These are phyloP conservation scores for Setomelanomma holmii DNA, from an alignment of 2,329 filamentous ascomycete species.

Conservation along the genomic window DNA sequence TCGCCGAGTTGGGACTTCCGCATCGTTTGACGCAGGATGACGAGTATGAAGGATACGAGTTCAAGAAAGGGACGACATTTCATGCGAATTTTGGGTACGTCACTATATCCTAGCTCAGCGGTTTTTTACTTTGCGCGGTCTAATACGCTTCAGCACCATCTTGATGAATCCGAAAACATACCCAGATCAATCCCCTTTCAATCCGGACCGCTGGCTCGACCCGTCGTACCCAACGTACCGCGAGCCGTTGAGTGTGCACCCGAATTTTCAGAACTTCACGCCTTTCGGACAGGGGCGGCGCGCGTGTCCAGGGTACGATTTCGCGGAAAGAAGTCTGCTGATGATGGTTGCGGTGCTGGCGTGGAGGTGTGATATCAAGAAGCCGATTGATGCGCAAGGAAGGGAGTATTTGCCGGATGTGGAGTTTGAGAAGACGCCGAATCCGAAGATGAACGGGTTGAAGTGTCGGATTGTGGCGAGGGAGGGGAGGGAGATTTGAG, in stretches of 20 bases:
- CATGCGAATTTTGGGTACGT: not conserved
- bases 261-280: conserved; percentile 14
- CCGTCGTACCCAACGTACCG: conserved; percentile 16
- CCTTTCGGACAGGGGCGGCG: conserved; percentile 21
- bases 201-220: conserved; percentile 64
- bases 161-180: conserved; percentile 47
- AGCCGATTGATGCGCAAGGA: too few species aligned
- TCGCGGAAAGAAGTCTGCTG: conserved; percentile 19
- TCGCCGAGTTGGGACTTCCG: not conserved
- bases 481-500: too few species aligned
- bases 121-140: not conserved
- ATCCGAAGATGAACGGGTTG: too few species aligned
- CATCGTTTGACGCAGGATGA: not conserved
- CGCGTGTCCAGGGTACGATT: conserved; percentile 15
- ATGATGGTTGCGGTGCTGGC: conserved; percentile 15
- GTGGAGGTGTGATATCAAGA: conserved; percentile 18
- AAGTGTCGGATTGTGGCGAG: too few species aligned
- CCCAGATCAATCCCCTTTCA: conserved; percentile 65
- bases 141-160: not conserved
- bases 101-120: not conserved
- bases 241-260: conserved; percentile 16
- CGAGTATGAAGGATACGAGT: not conserved
- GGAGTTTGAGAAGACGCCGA: too few species aligned
- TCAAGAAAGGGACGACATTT: not conserved
- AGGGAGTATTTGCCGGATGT: too few species aligned